Conservation (phyloP, 768 basidiomycete species). For the Lentinula raphanica region DNA sequence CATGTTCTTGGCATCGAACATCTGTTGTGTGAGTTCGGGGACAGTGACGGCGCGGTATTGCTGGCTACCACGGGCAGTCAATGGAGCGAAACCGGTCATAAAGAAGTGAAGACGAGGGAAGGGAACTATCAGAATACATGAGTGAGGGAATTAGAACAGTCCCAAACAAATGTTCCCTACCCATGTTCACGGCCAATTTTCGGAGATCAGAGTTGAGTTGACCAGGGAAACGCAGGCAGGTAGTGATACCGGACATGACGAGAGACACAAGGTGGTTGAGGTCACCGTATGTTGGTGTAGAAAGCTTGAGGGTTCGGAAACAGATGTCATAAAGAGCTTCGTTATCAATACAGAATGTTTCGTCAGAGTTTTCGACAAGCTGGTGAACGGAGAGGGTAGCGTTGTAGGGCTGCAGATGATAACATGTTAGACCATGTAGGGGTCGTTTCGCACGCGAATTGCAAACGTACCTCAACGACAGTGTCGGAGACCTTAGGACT, state of each 20-base stretch:
- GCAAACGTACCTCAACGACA: slow-evolving; percentile 77
- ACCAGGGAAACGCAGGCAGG: slow-evolving; percentile 99
- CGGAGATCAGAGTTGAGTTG: slow-evolving; percentile 98
- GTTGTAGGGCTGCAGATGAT: slow-evolving; percentile 79
- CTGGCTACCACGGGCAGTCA: slow-evolving; percentile 90
- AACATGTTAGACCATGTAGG: too few relatives aligned
- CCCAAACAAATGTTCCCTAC: slow-evolving; percentile 34
- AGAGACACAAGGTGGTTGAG: slow-evolving; percentile 97
- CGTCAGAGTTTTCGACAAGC: slow-evolving; percentile 98
- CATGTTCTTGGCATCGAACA: slow-evolving; percentile 99
- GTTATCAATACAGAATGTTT: slow-evolving; percentile 99
- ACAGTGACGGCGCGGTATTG: slow-evolving; percentile 97
- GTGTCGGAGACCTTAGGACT: slow-evolving; percentile 98
- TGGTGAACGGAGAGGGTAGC: slow-evolving; percentile 98
- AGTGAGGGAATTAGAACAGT: background rate
- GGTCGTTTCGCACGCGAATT: background rate
- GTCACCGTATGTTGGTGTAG: slow-evolving; percentile 93
- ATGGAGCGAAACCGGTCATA: slow-evolving; percentile 93
- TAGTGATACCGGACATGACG: slow-evolving; percentile 98
- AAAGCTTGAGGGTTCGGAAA: slow-evolving; percentile 95
- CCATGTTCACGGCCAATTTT: slow-evolving; percentile 99
- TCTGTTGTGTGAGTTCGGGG: slow-evolving; percentile 96
- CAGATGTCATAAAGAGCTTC: slow-evolving; percentile 99
- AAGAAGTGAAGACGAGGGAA: slow-evolving; percentile 99
- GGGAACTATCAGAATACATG: slow-evolving; percentile 52